These are phyloP conservation scores for Striga asiatica DNA, from an alignment of 257 asterid genomes.

Conservation along the genomic window DNA sequence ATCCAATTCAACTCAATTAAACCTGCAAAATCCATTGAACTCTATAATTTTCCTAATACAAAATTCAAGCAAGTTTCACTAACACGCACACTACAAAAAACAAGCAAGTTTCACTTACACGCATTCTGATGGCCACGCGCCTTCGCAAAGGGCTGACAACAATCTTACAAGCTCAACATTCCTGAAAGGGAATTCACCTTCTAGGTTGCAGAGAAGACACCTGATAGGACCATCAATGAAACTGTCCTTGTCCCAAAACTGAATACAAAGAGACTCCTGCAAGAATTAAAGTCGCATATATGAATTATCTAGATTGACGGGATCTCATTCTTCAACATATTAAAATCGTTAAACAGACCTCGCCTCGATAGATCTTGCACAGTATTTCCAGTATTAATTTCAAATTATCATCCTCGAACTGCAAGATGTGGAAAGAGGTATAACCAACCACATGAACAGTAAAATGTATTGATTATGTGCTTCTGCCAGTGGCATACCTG, in stretches of 20 bases:
- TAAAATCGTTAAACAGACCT: constrained; percentile 48
- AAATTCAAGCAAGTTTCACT: not conserved
- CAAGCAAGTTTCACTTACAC: constrained; percentile 57
- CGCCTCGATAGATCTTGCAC: constrained; percentile 74
- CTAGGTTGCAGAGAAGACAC: constrained; percentile 76
- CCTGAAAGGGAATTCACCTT: constrained; percentile 84
- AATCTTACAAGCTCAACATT: constrained; percentile 53
- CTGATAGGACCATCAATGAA: constrained; percentile 88
- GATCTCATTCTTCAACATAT: constrained; percentile 5
- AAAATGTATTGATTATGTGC: constrained; percentile 1
- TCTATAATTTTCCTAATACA: not conserved
- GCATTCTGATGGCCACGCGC: constrained; percentile 91
- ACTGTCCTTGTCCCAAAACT: constrained; percentile 94
- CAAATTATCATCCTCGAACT: constrained; percentile 65
- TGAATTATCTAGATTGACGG: constrained; percentile 12
- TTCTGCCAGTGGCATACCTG: constrained; percentile 45
- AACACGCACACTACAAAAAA: constrained; percentile 2
- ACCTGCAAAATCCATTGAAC: not conserved
- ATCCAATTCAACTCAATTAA: not conserved
- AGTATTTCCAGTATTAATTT: constrained; percentile 67
- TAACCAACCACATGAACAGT: constrained; percentile 17
- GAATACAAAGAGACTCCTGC: constrained; percentile 86
- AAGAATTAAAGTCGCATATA: constrained; percentile 19
- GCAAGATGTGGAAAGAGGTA: constrained; percentile 24
- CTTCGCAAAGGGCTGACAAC: constrained; percentile 78